Evolutionary conservation across 1,284 basidiomycete genomes (phyloP).

Genomic region (Ceratobasidium sp.): DNA sequence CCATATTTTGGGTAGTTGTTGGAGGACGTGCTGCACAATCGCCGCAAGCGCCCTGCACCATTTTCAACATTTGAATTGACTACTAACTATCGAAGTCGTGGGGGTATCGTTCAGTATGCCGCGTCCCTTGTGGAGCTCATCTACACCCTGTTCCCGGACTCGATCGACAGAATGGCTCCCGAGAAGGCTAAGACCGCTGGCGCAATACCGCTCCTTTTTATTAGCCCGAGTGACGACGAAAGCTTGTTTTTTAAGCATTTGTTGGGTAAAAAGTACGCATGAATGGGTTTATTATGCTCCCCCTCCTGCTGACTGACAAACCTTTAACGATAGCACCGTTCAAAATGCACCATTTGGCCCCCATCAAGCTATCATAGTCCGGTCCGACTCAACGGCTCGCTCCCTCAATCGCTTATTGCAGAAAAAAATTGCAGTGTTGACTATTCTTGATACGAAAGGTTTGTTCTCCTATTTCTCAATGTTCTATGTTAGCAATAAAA

Average conservation of each 20-base stretch:
- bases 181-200: slow-evolving; percentile 13
- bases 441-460: slow-evolving; percentile 25
- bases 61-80: slow-evolving; percentile 48
- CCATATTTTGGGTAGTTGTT: slow-evolving; percentile 1
- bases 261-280: neutral
- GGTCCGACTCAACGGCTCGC: slow-evolving; percentile 68
- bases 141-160: slow-evolving; percentile 40
- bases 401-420: slow-evolving; percentile 69
- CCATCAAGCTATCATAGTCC: slow-evolving; percentile 68
- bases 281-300: no score
- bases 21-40: neutral
- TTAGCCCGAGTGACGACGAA: neutral
- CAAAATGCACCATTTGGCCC: neutral
- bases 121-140: slow-evolving; percentile 44
- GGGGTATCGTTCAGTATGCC: slow-evolving; percentile 47
- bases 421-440: slow-evolving; percentile 71
- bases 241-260: neutral
- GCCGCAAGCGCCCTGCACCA: slow-evolving; percentile 54
- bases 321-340: no score
- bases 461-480: neutral
- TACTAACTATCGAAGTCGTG: slow-evolving; percentile 48
- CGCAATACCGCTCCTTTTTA: neutral
- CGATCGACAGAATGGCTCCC: slow-evolving; percentile 42
- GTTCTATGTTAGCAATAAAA: no score
- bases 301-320: no score